These are phyloP conservation scores for Plasmodium chabaudi DNA, from an alignment of 169 alveolate species.

Conservation along the genomic window DNA sequence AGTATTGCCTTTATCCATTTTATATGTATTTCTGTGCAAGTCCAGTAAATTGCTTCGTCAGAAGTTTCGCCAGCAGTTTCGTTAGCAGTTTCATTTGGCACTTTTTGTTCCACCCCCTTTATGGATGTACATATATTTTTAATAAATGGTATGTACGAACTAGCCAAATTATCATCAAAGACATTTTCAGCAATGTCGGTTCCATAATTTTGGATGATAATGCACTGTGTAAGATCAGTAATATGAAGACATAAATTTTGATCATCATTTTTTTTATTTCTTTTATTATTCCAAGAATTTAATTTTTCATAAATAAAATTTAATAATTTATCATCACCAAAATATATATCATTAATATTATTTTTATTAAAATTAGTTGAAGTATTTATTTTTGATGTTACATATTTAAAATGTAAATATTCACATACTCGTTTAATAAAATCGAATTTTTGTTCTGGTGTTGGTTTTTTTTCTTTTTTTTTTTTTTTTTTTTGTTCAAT, in stretches of 20 bases:
- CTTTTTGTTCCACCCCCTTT: background rate
- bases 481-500: conserved; percentile 50
- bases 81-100: too few species aligned
- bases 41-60: conserved; percentile 8
- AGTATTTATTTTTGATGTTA: background rate
- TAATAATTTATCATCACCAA: conserved; percentile 58
- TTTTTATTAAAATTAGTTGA: background rate
- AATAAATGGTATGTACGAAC: conserved; percentile 10
- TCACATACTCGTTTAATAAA: conserved; percentile 66
- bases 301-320: conserved; percentile 35
- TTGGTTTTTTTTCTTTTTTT: conserved; percentile 62
- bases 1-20: conserved; percentile 49
- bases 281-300: conserved; percentile 50
- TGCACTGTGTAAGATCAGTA: conserved; percentile 1
- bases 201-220: background rate
- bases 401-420: conserved; percentile 15
- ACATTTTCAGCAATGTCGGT: background rate
- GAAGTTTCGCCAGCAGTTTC: background rate
- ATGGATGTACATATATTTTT: conserved; percentile 28
- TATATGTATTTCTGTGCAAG: conserved; percentile 10
- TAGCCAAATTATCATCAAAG: background rate
- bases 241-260: background rate
- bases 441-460: conserved; percentile 31
- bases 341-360: conserved; percentile 22
- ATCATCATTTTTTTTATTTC: conserved; percentile 32